These are phyloP conservation scores for Corrigiola litoralis DNA, from an alignment of 179 eudicot genomes.

Conservation along the genomic window DNA sequence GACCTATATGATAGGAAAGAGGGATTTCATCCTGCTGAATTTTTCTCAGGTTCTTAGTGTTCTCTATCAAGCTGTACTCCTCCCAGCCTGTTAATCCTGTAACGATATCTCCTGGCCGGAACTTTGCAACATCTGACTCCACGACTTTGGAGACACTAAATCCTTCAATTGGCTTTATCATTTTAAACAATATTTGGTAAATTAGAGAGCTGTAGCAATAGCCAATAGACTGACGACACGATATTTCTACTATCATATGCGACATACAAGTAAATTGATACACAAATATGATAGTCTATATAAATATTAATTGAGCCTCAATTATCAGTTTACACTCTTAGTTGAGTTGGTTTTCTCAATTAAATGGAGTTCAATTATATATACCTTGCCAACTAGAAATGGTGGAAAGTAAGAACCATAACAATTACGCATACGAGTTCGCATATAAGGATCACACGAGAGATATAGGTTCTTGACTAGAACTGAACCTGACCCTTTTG, in stretches of 20 bases:
- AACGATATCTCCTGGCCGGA: slow-evolving; percentile 72
- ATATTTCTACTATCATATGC: no score
- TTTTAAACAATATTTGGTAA: neutral
- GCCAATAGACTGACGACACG: no score
- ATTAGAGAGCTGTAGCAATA: no score
- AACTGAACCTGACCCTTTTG: slow-evolving; percentile 38
- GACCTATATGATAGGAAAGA: slow-evolving; percentile 51
- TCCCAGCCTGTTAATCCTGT: slow-evolving; percentile 81
- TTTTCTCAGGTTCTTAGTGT: slow-evolving; percentile 42
- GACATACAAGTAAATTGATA: no score
- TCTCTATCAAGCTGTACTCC: slow-evolving; percentile 64
- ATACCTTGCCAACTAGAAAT: slow-evolving; percentile 57
- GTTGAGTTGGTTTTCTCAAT: no score
- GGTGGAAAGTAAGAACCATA: slow-evolving; percentile 42
- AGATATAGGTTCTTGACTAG: slow-evolving; percentile 65
- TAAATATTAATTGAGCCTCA: no score
- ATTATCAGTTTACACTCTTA: no score
- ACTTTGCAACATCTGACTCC: slow-evolving; percentile 64
- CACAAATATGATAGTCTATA: no score
- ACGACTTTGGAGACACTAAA: slow-evolving; percentile 75
- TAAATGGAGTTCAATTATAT: neutral
- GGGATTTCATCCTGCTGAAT: slow-evolving; percentile 48
- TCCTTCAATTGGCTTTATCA: slow-evolving; percentile 60
- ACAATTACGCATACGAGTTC: slow-evolving; percentile 44
- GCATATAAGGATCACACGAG: slow-evolving; percentile 84